Conservation (phyloP, 129 eudicot genomes). For the Flaveria linearis region DNA sequence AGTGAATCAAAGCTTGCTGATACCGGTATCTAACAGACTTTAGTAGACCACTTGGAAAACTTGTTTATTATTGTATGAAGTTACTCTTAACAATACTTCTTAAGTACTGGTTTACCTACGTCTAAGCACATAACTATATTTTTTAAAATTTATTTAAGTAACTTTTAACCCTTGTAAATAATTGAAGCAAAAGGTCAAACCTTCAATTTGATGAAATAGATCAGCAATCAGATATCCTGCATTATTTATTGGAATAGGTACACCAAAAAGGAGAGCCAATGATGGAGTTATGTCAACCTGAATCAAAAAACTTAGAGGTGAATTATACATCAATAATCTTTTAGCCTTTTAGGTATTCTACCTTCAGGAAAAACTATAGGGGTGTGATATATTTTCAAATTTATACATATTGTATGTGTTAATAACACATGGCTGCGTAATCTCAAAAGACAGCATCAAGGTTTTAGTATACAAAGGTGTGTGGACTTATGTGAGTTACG, state of each 20-base stretch:
- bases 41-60: too few relatives aligned
- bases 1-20: too few relatives aligned
- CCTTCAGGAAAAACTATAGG: not conserved
- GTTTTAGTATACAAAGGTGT: not conserved
- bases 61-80: too few relatives aligned
- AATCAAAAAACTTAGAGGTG: conserved; percentile 26
- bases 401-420: not conserved
- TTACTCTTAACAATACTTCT: not conserved
- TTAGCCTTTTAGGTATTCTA: conserved; percentile 2
- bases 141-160: not conserved
- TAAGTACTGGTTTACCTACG: conserved; percentile 8
- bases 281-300: conserved; percentile 91
- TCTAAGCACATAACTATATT: conserved; percentile 22
- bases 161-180: conserved; percentile 14
- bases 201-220: conserved; percentile 57
- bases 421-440: not conserved
- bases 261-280: conserved; percentile 86
- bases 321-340: not conserved
- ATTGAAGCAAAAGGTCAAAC: conserved; percentile 38
- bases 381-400: not conserved
- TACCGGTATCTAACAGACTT: too few relatives aligned
- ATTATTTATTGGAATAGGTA: conserved; percentile 87
- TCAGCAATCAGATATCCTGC: conserved; percentile 68
- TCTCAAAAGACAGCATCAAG: not conserved
- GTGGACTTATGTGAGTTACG: not conserved